These are phyloP conservation scores for Melocanna baccifera DNA, from an alignment of 176 grass and related monocot species.

Conservation along the genomic window DNA sequence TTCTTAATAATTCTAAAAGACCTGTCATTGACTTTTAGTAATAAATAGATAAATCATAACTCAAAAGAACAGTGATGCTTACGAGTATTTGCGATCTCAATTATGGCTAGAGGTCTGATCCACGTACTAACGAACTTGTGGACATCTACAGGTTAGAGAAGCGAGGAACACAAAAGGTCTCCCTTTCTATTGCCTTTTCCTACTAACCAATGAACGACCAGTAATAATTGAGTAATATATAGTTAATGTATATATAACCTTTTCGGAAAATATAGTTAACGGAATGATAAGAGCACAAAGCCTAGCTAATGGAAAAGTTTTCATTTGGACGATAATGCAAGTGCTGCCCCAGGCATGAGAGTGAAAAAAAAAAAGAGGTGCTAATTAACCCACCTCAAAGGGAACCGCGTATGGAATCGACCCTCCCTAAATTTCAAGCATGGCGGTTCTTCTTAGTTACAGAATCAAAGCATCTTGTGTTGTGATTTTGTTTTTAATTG, in stretches of 20 bases:
- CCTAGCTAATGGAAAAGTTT: constrained; percentile 1
- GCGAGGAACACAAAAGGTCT: neutral
- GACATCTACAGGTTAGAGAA: neutral
- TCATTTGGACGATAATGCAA: neutral
- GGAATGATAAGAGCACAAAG: neutral
- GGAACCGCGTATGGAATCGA: neutral
- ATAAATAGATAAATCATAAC: too few species aligned
- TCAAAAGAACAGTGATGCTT: too few species aligned
- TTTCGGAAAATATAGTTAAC: neutral
- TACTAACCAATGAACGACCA: neutral
- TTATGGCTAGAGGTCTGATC: neutral
- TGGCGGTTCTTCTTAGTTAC: neutral
- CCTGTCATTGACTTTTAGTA: too few species aligned
- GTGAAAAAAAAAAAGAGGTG: neutral
- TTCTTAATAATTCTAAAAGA: too few species aligned
- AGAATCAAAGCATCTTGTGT: neutral
- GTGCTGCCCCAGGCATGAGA: neutral
- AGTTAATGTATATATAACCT: neutral
- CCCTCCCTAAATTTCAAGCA: neutral
- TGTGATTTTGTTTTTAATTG: too few species aligned
- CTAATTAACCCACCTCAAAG: neutral
- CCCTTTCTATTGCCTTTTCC: neutral
- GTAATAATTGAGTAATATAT: constrained; percentile 18
- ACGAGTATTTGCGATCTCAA: neutral
- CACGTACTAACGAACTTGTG: neutral